A percentile compares a stretch with the other conserved stretches of the same genome.
Evolutionary conservation across 2,329 filamentous ascomycete species (phyloP).

Genomic region (Fusarium sororula): DNA sequence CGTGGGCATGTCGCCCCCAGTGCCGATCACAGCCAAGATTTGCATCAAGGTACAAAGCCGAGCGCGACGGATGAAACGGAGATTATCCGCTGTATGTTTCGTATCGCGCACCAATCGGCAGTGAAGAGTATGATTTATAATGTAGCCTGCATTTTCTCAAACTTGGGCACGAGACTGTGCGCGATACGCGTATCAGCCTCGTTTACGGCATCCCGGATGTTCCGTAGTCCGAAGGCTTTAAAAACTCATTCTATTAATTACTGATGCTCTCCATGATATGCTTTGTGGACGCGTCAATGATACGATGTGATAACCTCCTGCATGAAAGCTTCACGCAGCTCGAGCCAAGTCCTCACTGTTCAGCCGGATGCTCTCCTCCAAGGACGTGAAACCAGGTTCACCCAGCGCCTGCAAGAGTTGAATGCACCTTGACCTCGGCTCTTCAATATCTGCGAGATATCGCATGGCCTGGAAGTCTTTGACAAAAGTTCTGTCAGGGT

Average conservation of each 20-base stretch:
- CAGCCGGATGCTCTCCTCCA: neutral
- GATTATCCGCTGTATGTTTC: neutral
- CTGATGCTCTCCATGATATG: neutral
- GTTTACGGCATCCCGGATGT: neutral
- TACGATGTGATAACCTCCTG: neutral
- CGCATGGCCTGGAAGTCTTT: slow-evolving; percentile 14
- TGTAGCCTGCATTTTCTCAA: neutral
- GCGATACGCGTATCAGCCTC: neutral
- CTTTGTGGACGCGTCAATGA: neutral
- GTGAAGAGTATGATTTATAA: neutral
- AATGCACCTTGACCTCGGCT: neutral
- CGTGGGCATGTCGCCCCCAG: neutral
- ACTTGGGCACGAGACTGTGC: neutral
- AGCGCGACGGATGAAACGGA: neutral
- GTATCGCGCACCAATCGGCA: neutral
- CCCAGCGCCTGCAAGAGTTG: neutral
- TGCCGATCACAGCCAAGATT: neutral
- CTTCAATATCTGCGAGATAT: neutral
- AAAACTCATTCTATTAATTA: neutral
- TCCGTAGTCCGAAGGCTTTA: neutral
- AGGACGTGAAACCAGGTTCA: neutral
- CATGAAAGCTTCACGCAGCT: neutral
- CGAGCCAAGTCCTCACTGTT: neutral
- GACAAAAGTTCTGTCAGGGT: slow-evolving; percentile 20
- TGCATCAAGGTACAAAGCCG: neutral